Base-by-base conservation (phyloP, 2,329 filamentous ascomycete genomes). In the Plenodomus biglobosus region DNA sequence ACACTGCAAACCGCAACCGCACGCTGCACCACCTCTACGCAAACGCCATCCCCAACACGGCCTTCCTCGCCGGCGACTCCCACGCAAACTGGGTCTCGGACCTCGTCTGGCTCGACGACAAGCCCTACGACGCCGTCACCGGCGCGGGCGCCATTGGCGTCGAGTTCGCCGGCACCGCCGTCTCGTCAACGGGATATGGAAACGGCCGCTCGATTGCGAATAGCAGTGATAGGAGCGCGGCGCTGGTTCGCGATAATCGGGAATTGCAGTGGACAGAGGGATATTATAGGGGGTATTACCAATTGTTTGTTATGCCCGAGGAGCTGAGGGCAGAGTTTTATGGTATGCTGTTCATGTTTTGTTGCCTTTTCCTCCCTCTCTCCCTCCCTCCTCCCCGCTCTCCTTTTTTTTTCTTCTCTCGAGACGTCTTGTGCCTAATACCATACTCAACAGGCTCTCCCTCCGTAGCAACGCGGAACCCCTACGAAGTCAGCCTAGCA, bases 211-310 rank as follows among this genome's bases (percentile, higher is more conserved):
- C 36, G n/a, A 56, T 58, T 30, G 55, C 52, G 2, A 58, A 49
- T 74, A 79, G 50, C 78, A 80, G 61, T 79, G 82, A 48, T 77
- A 76, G 11, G 74, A 83, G 44, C 17, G 51, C 52, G 16, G 52
- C 56, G 2, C 41, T 64, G 2, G 56, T 70, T 2, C 62, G 64
- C 38, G 71, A 77, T 30, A 88, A 87, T 63, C 70, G 73, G 1
- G 84, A 85, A 66, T 72, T 90, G 45, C 83, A 87, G 61, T 90
- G 85, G 86, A 80, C 83, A 53, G 86, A 89, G 53, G 72, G 83
- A 1, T 89, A 86, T 66, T 90, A 88, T 68, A 76, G 86, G 16
- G 87, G 86, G 1, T 90, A 90, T 69, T 88, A 83, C 52, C 79
- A 86, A 61, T 72, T 89, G 40, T 76, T 78, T 36, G 73, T 87